These are phyloP conservation scores for Bothriochloa decipiens DNA, from an alignment of 176 grass and related monocot species.

Conservation along the genomic window DNA sequence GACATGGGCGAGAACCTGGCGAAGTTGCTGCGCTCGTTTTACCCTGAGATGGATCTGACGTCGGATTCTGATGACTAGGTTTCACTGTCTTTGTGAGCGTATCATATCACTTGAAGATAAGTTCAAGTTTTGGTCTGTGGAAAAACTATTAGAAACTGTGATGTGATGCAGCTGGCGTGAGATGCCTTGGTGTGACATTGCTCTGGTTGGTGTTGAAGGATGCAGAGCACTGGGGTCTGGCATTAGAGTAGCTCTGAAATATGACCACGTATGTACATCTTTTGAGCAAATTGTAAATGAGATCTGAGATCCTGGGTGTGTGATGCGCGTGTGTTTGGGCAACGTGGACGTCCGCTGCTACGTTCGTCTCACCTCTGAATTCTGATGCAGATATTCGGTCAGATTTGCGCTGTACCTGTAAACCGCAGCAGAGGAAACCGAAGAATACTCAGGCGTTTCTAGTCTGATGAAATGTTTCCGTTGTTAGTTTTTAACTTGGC, in stretches of 20 bases:
- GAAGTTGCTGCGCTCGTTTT: slow-evolving; percentile 59
- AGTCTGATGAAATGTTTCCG: neutral
- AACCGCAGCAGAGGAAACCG: neutral
- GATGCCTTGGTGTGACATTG: neutral
- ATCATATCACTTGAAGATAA: neutral
- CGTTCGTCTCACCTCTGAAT: neutral
- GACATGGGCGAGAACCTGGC: slow-evolving; percentile 78
- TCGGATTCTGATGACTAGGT: slow-evolving; percentile 76
- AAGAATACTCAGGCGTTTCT: neutral
- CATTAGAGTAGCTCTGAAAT: slow-evolving; percentile 1
- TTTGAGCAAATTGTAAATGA: neutral
- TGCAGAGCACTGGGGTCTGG: neutral
- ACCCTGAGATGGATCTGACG: slow-evolving; percentile 37
- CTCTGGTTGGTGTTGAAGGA: neutral
- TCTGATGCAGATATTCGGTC: neutral
- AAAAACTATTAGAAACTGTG: neutral
- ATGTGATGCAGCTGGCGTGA: neutral
- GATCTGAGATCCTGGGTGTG: neutral
- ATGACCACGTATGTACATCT: neutral
- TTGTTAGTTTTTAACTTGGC: neutral
- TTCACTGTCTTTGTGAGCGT: neutral
- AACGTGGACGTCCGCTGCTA: neutral
- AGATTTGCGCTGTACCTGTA: neutral
- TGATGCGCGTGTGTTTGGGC: neutral
- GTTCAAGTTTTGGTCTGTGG: neutral